Conservation (phyloP, 177 flowering plant genomes). For the Tripterygium wilfordii region DNA sequence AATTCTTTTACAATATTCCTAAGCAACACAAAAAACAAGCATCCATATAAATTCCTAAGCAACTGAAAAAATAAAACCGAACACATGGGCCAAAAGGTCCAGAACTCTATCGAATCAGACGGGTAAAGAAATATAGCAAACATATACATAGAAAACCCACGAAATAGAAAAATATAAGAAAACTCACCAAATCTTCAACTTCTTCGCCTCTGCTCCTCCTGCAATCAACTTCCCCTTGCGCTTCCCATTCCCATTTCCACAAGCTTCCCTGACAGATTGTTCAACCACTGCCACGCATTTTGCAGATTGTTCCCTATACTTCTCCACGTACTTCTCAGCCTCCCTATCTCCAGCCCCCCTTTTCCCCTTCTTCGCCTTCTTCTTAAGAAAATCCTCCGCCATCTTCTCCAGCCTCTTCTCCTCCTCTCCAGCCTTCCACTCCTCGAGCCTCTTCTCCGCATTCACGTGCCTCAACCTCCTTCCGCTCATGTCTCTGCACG, state of each 20-base stretch:
- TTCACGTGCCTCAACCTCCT: slow-evolving; percentile 87
- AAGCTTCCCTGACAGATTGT: slow-evolving; percentile 47
- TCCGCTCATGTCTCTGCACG: slow-evolving; percentile 97
- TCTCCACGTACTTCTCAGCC: slow-evolving; percentile 66
- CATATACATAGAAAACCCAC: no score
- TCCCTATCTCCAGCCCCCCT: slow-evolving; percentile 30
- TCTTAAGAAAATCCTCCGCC: slow-evolving; percentile 84
- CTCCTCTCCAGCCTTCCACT: slow-evolving; percentile 81
- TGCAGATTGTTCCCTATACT: slow-evolving; percentile 66
- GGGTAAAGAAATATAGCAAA: neutral
- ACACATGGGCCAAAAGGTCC: no score
- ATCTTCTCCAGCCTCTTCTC: slow-evolving; percentile 79
- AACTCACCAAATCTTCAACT: slow-evolving; percentile 73
- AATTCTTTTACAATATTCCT: no score
- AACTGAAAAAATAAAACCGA: no score
- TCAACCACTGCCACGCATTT: slow-evolving; percentile 45
- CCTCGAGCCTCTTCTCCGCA: slow-evolving; percentile 93
- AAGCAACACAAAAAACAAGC: no score
- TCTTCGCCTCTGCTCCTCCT: slow-evolving; percentile 34
- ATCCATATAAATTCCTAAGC: no score
- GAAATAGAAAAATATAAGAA: neutral
- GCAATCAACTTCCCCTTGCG: slow-evolving; percentile 27
- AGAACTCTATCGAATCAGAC: no score
- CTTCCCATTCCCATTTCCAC: slow-evolving; percentile 27
- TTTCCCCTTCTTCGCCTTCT: slow-evolving; percentile 59